These are phyloP conservation scores for Salix dunnii DNA, from an alignment of 345 rosid genomes.

Conservation along the genomic window DNA sequence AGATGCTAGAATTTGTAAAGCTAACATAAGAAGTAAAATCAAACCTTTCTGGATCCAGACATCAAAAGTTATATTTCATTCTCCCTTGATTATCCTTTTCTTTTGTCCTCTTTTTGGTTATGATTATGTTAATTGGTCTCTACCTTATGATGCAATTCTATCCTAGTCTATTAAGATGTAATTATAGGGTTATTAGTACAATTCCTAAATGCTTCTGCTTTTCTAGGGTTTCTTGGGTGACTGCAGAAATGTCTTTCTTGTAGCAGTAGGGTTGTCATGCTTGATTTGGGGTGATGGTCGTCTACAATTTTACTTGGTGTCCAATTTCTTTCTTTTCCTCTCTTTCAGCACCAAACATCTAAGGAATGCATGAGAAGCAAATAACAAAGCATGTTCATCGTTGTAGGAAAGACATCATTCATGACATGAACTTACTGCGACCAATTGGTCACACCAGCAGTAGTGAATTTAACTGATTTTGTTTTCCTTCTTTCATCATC, in stretches of 20 bases:
- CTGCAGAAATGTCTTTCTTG: neutral
- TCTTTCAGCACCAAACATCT: neutral
- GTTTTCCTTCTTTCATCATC: constrained; percentile 23
- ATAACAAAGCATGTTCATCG: neutral
- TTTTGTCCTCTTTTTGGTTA: too few relatives aligned
- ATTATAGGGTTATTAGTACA: neutral
- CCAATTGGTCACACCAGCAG: neutral
- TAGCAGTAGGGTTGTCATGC: neutral
- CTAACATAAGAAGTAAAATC: too few relatives aligned
- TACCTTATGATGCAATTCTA: too few relatives aligned
- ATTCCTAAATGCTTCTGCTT: neutral
- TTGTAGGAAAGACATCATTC: neutral
- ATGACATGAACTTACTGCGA: too few relatives aligned
- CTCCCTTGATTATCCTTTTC: too few relatives aligned
- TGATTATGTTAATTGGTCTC: too few relatives aligned
- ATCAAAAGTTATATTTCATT: too few relatives aligned
- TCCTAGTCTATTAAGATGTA: too few relatives aligned
- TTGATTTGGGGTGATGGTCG: neutral
- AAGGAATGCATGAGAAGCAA: neutral
- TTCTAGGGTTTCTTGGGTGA: neutral
- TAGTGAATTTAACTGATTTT: neutral
- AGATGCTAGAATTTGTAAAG: too few relatives aligned
- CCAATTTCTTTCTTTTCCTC: neutral
- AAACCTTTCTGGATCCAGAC: too few relatives aligned
- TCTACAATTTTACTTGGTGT: too few relatives aligned